phyloP scores from a whole-genome alignment of 208 protist genomes.

The Leishmania mexicana region DNA sequence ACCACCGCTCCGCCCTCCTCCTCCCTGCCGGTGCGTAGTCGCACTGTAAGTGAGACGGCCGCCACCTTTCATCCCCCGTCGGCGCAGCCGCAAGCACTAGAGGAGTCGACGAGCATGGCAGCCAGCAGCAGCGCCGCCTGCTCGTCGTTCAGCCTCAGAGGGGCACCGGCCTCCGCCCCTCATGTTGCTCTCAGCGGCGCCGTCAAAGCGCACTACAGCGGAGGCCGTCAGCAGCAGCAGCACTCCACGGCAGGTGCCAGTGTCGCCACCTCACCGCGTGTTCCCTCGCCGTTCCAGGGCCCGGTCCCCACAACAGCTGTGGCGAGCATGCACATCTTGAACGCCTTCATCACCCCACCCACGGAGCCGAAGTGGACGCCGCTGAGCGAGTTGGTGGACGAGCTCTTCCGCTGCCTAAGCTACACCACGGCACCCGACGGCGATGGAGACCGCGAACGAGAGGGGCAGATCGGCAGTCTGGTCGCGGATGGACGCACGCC shows the following conservation, averaged over 20 bases:
- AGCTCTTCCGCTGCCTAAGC: conserved; percentile 49
- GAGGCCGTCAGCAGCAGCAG: conserved; percentile 1
- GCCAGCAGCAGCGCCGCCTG: conserved; percentile 10
- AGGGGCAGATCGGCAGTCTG: background rate
- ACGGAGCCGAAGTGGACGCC: conserved; percentile 59
- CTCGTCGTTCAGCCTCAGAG: conserved; percentile 6
- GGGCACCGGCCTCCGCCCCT: background rate
- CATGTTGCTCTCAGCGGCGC: background rate
- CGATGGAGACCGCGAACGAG: background rate
- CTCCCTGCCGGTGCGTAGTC: conserved; percentile 22
- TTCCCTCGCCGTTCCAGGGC: background rate
- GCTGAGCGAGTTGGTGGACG: conserved; percentile 61
- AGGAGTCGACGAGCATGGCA: conserved; percentile 9
- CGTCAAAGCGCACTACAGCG: background rate
- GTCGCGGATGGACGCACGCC: background rate
- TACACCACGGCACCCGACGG: conserved; percentile 10
- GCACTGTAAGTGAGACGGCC: conserved; percentile 12
- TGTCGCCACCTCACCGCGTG: background rate
- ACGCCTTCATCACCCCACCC: conserved; percentile 75
- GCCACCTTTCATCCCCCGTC: conserved; percentile 5
- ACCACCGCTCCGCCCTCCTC: conserved; percentile 9
- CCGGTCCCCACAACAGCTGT: background rate
- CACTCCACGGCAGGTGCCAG: background rate
- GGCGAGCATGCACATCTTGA: conserved; percentile 33
- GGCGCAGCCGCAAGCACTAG: background rate